Percentiles rank a stretch among this genome's conserved stretches.
Evolutionary conservation across 2,329 filamentous ascomycete species (phyloP).

Genomic region (Pyricularia grisea): DNA sequence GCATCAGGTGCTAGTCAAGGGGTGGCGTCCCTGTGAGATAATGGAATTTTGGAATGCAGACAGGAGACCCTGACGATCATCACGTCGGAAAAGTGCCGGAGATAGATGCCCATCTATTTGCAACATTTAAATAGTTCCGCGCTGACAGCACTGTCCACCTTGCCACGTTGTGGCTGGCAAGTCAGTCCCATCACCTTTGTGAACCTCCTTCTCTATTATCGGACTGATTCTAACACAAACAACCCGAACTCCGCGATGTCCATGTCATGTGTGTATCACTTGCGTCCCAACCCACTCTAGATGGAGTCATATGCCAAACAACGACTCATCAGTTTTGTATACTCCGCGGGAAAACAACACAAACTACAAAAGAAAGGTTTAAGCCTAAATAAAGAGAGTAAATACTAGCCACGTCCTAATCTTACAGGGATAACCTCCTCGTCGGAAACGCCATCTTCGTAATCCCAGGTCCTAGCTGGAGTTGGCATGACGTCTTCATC

Average conservation of each 20-base stretch:
- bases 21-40: too few species aligned
- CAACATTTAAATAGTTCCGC: neutral
- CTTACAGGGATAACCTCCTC: conserved; percentile 12
- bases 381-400: neutral
- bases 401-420: neutral
- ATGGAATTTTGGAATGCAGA: too few species aligned
- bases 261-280: neutral
- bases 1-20: too few species aligned
- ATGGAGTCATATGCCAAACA: neutral
- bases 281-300: neutral
- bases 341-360: neutral
- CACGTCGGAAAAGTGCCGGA: neutral
- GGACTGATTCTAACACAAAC: neutral
- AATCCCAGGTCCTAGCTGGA: neutral
- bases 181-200: neutral
- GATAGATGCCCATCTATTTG: neutral
- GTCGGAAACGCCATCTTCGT: conserved; percentile 9
- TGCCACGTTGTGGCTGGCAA: neutral
- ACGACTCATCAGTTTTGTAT: neutral
- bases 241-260: neutral
- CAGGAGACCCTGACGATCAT: neutral
- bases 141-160: neutral
- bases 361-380: neutral
- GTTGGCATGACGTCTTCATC: neutral
- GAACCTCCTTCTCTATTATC: neutral